Evolutionary conservation across 176 grass and related monocot species (phyloP).

Genomic region (Hordeum marinum): DNA sequence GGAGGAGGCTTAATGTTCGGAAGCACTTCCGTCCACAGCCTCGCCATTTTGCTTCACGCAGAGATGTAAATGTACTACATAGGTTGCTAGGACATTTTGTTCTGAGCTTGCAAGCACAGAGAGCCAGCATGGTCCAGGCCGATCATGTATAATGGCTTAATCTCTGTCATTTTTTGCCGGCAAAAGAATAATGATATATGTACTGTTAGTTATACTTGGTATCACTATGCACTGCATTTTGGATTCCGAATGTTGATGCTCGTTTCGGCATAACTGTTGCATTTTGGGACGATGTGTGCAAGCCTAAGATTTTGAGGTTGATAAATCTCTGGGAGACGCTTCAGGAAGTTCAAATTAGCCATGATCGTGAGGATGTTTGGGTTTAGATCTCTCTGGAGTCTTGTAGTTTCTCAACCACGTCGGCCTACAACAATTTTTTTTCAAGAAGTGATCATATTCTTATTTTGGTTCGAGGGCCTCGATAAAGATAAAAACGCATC

Average conservation of each 20-base stretch:
- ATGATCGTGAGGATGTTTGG: too few species aligned
- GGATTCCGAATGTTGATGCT: background rate
- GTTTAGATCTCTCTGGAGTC: too few species aligned
- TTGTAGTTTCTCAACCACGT: too few species aligned
- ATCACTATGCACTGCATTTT: background rate
- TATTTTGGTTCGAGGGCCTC: too few species aligned
- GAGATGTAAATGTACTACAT: conserved; percentile 13
- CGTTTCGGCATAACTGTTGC: background rate
- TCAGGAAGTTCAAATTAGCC: too few species aligned
- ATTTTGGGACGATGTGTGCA: too few species aligned
- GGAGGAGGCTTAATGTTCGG: background rate
- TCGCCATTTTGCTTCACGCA: background rate
- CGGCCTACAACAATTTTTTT: too few species aligned
- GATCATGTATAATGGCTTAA: conserved; percentile 8
- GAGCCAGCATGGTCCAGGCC: background rate
- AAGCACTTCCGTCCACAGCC: background rate
- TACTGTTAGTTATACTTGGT: background rate
- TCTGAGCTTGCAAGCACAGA: background rate
- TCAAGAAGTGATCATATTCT: too few species aligned
- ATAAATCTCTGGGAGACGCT: too few species aligned
- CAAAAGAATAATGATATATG: background rate
- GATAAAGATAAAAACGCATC: too few species aligned
- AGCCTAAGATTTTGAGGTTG: too few species aligned
- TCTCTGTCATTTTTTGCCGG: background rate
- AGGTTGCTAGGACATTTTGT: conserved; percentile 13